Evolutionary conservation across 352 stramenopile genomes (phyloP).

Genomic region (Phytophthora europaea): DNA sequence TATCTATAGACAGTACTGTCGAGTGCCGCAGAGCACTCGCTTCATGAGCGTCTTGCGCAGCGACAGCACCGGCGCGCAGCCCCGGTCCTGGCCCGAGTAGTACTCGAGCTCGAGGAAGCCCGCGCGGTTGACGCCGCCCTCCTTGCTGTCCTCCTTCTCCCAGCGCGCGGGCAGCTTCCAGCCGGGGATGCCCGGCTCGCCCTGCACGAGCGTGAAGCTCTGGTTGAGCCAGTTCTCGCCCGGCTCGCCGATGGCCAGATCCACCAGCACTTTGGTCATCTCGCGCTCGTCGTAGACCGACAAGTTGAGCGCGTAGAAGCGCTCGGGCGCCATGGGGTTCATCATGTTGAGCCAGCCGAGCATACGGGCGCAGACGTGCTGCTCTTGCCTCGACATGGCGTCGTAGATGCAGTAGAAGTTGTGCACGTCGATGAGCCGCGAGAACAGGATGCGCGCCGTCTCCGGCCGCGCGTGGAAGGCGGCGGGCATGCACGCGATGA

Average conservation of each 20-base stretch:
- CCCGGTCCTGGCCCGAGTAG: conserved; percentile 70
- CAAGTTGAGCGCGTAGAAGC: conserved; percentile 75
- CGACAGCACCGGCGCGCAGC: conserved; percentile 62
- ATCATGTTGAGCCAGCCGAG: conserved; percentile 87
- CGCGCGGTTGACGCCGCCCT: conserved; percentile 71
- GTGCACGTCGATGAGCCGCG: conserved; percentile 74
- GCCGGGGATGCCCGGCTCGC: conserved; percentile 72
- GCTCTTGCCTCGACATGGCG: conserved; percentile 52
- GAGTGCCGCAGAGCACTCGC: conserved; percentile 72
- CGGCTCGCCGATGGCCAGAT: conserved; percentile 80
- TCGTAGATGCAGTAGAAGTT: conserved; percentile 78
- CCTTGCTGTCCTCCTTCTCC: conserved; percentile 82
- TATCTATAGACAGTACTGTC: conserved; percentile 73
- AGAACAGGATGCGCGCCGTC: conserved; percentile 79
- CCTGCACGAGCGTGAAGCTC: conserved; percentile 60
- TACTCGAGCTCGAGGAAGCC: conserved; percentile 83
- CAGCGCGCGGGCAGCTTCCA: conserved; percentile 85
- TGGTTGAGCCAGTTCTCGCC: conserved; percentile 90
- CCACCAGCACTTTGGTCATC: conserved; percentile 83
- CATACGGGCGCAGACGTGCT: conserved; percentile 54
- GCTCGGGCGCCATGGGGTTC: conserved; percentile 78
- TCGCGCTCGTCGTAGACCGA: conserved; percentile 80
- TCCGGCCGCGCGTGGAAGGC: conserved; percentile 70
- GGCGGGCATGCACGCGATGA: conserved; percentile 79
- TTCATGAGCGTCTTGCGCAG: conserved; percentile 72